These are phyloP conservation scores for Saksenaea vasiformis DNA, from an alignment of 371 early-diverging fungal genomes.

Conservation along the genomic window DNA sequence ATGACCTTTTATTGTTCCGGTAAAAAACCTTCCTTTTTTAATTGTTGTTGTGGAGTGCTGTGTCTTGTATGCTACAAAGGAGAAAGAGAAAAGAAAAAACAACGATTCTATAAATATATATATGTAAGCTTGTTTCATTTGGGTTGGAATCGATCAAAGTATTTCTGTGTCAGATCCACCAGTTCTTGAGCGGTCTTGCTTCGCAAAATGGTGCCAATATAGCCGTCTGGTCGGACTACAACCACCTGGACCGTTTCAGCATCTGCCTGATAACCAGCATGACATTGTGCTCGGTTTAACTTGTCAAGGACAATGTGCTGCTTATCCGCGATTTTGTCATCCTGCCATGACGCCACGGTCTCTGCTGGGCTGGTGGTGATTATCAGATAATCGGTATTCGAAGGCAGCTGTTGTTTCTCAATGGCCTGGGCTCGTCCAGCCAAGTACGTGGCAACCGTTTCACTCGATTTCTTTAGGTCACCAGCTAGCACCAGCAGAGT, in stretches of 20 bases:
- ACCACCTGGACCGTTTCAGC: constrained; percentile 16
- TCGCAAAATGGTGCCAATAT: constrained; percentile 35
- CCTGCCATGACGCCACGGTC: constrained; percentile 13
- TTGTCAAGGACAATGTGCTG: constrained; percentile 39
- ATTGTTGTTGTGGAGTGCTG: no score
- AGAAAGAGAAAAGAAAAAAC: not conserved
- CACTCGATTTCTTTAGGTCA: constrained; percentile 22
- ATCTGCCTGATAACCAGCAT: constrained; percentile 28
- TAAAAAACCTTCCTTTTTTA: no score
- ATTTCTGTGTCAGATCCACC: not conserved
- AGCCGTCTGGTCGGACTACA: constrained; percentile 44
- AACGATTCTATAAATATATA: not conserved
- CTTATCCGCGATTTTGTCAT: constrained; percentile 11
- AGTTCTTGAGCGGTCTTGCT: not conserved
- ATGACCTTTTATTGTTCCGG: no score
- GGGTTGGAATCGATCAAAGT: not conserved
- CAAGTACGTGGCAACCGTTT: constrained; percentile 17
- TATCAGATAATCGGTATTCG: constrained; percentile 10
- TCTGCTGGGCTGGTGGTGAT: constrained; percentile 40
- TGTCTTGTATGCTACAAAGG: not conserved
- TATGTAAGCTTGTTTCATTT: not conserved
- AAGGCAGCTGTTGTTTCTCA: not conserved
- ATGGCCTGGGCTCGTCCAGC: not conserved
- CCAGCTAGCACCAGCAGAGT: constrained; percentile 33
- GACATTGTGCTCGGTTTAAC: constrained; percentile 45